Conservation (phyloP, 2,329 filamentous ascomycete genomes). For the Ophiognomonia clavigignenti-juglandacearum region DNA sequence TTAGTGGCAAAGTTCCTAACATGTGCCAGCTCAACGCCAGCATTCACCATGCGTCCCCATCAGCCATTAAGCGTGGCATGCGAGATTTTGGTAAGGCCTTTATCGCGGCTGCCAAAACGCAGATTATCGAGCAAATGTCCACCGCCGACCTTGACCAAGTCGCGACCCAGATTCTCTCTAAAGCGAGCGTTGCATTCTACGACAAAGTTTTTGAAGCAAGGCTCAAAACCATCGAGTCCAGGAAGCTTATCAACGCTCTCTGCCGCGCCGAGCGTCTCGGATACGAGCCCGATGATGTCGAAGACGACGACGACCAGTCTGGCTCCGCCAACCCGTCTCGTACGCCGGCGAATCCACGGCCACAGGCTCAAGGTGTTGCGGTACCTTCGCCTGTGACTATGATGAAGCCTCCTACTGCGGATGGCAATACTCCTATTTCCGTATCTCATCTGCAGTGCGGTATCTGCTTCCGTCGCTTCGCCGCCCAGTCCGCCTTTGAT, state of each 20-base stretch:
- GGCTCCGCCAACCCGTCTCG: too few species aligned
- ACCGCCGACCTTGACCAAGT: slow-evolving; percentile 40
- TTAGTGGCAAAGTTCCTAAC: background rate
- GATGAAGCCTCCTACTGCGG: background rate
- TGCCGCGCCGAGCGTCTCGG: slow-evolving; percentile 53
- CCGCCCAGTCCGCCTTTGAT: background rate
- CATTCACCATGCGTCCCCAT: slow-evolving; percentile 37
- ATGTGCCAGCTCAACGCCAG: slow-evolving; percentile 40
- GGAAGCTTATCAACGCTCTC: slow-evolving; percentile 51
- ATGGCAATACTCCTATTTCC: background rate
- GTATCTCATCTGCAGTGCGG: slow-evolving; percentile 14
- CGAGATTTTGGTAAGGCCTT: slow-evolving; percentile 42
- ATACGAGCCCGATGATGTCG: slow-evolving; percentile 46
- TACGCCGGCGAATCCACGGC: too few species aligned
- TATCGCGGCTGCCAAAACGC: slow-evolving; percentile 33
- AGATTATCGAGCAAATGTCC: slow-evolving; percentile 37
- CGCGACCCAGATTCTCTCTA: slow-evolving; percentile 37
- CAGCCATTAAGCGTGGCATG: slow-evolving; percentile 34
- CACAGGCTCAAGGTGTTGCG: too few species aligned
- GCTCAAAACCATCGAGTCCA: slow-evolving; percentile 48
- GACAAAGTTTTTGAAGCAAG: slow-evolving; percentile 48
- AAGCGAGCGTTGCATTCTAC: slow-evolving; percentile 44
- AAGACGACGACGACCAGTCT: slow-evolving; percentile 30
- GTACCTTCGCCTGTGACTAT: too few species aligned
- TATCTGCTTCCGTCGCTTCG: slow-evolving; percentile 18